Evolutionary conservation across 108 stramenopile genomes (phyloP).

Genomic region (Seminavis robusta): DNA sequence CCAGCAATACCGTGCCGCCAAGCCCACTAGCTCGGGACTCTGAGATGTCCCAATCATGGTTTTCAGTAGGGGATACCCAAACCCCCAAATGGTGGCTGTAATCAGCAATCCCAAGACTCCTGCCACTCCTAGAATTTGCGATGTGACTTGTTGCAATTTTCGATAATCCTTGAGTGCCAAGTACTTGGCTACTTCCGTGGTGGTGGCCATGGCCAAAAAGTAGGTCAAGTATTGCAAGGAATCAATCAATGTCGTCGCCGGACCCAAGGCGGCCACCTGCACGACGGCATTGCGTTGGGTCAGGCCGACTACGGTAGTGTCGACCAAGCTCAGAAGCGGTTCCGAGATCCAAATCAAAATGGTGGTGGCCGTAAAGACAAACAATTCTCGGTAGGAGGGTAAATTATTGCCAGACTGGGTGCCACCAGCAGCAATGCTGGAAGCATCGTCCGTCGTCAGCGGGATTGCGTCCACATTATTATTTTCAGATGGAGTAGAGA

Average conservation of each 20-base stretch:
- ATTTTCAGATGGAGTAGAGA: no score
- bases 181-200: conserved; percentile 72
- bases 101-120: conserved; percentile 47
- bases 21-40: conserved; percentile 30
- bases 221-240: conserved; percentile 71
- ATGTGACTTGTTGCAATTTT: conserved; percentile 38
- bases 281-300: conserved; percentile 30
- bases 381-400: conserved; percentile 56
- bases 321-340: conserved; percentile 90
- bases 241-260: conserved; percentile 91
- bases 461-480: no score
- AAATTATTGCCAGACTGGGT: conserved; percentile 17
- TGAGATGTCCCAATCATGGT: conserved; percentile 48
- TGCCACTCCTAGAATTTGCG: conserved; percentile 69
- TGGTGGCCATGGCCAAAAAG: conserved; percentile 91
- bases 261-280: conserved; percentile 91
- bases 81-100: conserved; percentile 29
- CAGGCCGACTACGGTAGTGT: conserved; percentile 86
- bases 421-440: no score
- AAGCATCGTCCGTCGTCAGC: no score
- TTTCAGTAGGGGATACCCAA: conserved; percentile 40
- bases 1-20: conserved; percentile 58
- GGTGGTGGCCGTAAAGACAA: conserved; percentile 67
- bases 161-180: conserved; percentile 2
- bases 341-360: conserved; percentile 86